Evolutionary conservation across 1,284 basidiomycete genomes (phyloP).

Genomic region (Ganoderma resinaceum): DNA sequence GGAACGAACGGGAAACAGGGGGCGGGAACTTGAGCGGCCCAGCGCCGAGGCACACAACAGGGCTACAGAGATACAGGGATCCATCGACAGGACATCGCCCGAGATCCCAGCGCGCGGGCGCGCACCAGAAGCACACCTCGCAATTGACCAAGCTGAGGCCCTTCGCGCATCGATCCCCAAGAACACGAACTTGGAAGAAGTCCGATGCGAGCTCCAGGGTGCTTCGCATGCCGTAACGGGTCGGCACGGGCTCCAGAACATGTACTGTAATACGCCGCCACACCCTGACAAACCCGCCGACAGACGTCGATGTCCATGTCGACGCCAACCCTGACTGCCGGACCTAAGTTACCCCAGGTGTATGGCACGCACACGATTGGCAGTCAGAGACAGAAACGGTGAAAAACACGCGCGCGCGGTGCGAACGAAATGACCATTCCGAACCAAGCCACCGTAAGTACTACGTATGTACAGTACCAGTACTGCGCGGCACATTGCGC

Average conservation of each 20-base stretch:
- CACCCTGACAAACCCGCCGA: too few relatives aligned
- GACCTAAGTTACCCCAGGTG: neutral
- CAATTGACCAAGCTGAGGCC: neutral
- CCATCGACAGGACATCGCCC: neutral
- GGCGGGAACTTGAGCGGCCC: neutral
- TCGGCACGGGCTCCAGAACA: neutral
- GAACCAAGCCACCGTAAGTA: neutral
- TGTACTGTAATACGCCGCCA: too few relatives aligned
- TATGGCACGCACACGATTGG: too few relatives aligned
- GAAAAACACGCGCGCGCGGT: neutral
- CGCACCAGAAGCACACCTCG: neutral
- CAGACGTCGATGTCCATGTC: too few relatives aligned
- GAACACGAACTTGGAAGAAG: neutral
- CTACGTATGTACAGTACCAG: too few relatives aligned
- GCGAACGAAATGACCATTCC: neutral
- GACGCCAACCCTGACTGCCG: neutral
- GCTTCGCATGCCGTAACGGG: slow-evolving; percentile 1
- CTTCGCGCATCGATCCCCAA: slow-evolving; percentile 1
- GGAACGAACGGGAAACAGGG: neutral
- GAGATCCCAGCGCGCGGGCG: neutral
- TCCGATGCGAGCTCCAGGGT: too few relatives aligned
- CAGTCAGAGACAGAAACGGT: neutral
- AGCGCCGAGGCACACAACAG: too few relatives aligned
- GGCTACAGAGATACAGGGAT: too few relatives aligned
- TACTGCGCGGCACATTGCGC: neutral